Conservation (phyloP, 345 rosid genomes). For the Mercurialis annua region DNA sequence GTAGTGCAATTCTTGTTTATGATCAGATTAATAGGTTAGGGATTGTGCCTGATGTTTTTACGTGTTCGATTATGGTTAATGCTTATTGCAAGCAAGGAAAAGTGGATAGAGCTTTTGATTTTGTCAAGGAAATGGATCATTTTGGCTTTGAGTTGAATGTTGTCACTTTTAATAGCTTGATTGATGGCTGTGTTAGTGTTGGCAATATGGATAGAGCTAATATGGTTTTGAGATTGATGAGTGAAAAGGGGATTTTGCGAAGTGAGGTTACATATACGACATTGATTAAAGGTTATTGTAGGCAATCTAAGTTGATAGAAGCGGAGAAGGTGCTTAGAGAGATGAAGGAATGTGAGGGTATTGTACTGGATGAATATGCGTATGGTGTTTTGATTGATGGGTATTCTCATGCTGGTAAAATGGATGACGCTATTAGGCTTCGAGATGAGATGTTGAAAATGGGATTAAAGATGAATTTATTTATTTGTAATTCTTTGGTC, state of each 20-base stretch:
- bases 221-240: slow-evolving; percentile 45
- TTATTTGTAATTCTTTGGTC: slow-evolving; percentile 68
- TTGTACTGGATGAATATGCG: slow-evolving; percentile 50
- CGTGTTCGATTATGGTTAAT: slow-evolving; percentile 64
- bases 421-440: slow-evolving; percentile 58
- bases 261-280: slow-evolving; percentile 53
- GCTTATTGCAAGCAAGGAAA: slow-evolving; percentile 60
- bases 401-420: slow-evolving; percentile 56
- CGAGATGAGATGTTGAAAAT: slow-evolving; percentile 50
- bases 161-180: slow-evolving; percentile 67
- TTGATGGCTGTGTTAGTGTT: slow-evolving; percentile 58
- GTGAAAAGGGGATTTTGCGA: slow-evolving; percentile 41
- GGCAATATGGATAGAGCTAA: slow-evolving; percentile 56
- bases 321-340: slow-evolving; percentile 48
- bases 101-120: slow-evolving; percentile 49
- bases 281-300: slow-evolving; percentile 65
- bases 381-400: slow-evolving; percentile 83
- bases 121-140: slow-evolving; percentile 43
- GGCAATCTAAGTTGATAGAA: slow-evolving; percentile 44
- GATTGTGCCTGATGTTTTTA: slow-evolving; percentile 72
- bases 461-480: slow-evolving; percentile 61
- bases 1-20: slow-evolving; percentile 55
- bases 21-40: slow-evolving; percentile 60
- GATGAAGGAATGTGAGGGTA: slow-evolving; percentile 33
- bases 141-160: slow-evolving; percentile 62